Conservation (phyloP, 176 grass and related monocot genomes). For the Otatea glauca region DNA sequence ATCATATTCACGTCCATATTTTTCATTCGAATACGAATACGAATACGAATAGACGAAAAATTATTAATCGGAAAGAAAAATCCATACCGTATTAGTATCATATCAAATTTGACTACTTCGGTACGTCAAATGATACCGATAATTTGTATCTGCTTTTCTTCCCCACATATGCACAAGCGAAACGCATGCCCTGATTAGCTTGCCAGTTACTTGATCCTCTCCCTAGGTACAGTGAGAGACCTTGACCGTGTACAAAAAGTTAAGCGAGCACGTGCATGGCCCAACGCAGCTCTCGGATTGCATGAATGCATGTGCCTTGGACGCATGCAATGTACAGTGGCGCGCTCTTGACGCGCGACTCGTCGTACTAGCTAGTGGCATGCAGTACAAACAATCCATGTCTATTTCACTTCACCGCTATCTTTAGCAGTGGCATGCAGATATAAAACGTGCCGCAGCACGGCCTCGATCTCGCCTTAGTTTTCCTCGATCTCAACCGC, state of each 20-base stretch:
- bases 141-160: too few species aligned
- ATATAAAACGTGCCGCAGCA: constrained; percentile 5
- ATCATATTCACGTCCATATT: too few species aligned
- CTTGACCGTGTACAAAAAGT: too few species aligned
- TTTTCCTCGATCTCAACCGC: not conserved
- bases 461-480: not conserved
- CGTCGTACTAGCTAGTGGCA: not conserved
- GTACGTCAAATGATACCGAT: too few species aligned
- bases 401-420: constrained; percentile 44
- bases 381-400: constrained; percentile 1
- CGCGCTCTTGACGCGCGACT: constrained; percentile 32
- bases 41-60: too few species aligned
- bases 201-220: too few species aligned
- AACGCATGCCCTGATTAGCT: too few species aligned
- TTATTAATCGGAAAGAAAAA: too few species aligned
- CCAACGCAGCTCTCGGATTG: not conserved
- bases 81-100: too few species aligned
- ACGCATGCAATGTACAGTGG: not conserved
- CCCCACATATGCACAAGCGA: too few species aligned
- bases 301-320: not conserved
- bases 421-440: constrained; percentile 38
- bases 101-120: too few species aligned
- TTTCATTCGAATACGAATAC: too few species aligned
- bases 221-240: not conserved
- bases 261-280: not conserved